Percentiles rank a stretch among this genome's conserved stretches.
Conservation (phyloP, 140 eudicot genomes). For the Cichorium intybus region DNA sequence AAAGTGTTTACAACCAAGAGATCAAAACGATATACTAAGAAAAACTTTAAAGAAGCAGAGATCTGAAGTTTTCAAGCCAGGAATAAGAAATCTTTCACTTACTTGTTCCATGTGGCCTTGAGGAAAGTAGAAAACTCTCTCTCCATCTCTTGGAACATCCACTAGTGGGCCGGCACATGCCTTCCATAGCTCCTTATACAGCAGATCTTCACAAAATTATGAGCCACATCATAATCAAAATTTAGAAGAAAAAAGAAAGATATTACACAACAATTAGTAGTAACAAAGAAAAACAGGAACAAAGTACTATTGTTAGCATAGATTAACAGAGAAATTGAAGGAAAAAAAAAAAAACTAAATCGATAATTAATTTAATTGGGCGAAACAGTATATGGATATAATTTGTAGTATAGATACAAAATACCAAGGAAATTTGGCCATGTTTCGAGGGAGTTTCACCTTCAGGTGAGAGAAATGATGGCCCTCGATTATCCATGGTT, state of each 20-base stretch:
- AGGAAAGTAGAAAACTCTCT: constrained; percentile 80
- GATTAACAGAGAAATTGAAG: neutral
- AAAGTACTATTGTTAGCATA: neutral
- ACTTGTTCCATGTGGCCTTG: constrained; percentile 98
- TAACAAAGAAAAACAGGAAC: neutral
- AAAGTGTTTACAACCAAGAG: constrained; percentile 1
- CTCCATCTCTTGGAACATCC: constrained; percentile 61
- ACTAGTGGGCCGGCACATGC: constrained; percentile 98
- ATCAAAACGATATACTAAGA: constrained; percentile 16
- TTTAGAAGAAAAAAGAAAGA: neutral
- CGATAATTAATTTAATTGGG: constrained; percentile 13
- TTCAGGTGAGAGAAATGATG: constrained; percentile 31
- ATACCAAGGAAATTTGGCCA: constrained; percentile 1
- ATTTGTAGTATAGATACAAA: neutral
- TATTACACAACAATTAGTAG: neutral
- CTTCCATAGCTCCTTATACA: constrained; percentile 82
- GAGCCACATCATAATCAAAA: constrained; percentile 11
- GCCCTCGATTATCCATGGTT: constrained; percentile 47
- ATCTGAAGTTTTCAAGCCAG: constrained; percentile 23
- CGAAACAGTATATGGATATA: neutral
- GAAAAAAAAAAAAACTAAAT: neutral
- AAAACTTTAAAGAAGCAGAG: constrained; percentile 21
- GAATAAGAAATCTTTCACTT: neutral
- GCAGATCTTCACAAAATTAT: constrained; percentile 30
- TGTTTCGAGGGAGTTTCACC: constrained; percentile 29